phyloP scores from a whole-genome alignment of 768 basidiomycete species.

The Termitomyces sp. region DNA sequence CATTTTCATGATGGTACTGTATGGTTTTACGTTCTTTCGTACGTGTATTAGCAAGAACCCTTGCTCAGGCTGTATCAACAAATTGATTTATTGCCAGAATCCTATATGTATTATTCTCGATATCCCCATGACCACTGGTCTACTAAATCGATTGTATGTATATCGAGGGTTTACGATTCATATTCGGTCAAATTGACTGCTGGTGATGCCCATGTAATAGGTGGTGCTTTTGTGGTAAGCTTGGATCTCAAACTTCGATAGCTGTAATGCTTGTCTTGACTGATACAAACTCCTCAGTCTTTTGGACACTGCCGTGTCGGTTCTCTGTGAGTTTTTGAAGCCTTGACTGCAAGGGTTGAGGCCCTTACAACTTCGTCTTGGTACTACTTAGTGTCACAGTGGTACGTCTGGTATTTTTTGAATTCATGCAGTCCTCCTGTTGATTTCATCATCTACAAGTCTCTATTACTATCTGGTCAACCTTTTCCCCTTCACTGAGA shows the following conservation, averaged over 20 bases:
- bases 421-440: background rate
- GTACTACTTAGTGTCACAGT: constrained; percentile 16
- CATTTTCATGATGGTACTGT: constrained; percentile 16
- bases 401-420: constrained; percentile 1
- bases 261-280: background rate
- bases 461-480: constrained; percentile 17
- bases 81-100: constrained; percentile 6
- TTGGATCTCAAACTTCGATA: background rate
- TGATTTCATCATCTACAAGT: background rate
- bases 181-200: background rate
- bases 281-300: constrained; percentile 1
- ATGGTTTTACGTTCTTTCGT: constrained; percentile 19
- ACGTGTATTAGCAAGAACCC: background rate
- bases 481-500: constrained; percentile 15
- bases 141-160: constrained; percentile 8
- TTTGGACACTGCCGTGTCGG: constrained; percentile 12
- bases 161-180: background rate
- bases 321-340: constrained; percentile 6
- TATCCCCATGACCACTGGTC: constrained; percentile 14
- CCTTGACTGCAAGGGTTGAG: background rate
- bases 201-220: background rate
- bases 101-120: constrained; percentile 17
- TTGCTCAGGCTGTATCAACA: background rate
- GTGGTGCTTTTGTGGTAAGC: constrained; percentile 6
- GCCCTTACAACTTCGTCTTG: background rate